Evolutionary conservation across 2,329 filamentous ascomycete genomes (phyloP).

Genomic region (Phialophora expanda): DNA sequence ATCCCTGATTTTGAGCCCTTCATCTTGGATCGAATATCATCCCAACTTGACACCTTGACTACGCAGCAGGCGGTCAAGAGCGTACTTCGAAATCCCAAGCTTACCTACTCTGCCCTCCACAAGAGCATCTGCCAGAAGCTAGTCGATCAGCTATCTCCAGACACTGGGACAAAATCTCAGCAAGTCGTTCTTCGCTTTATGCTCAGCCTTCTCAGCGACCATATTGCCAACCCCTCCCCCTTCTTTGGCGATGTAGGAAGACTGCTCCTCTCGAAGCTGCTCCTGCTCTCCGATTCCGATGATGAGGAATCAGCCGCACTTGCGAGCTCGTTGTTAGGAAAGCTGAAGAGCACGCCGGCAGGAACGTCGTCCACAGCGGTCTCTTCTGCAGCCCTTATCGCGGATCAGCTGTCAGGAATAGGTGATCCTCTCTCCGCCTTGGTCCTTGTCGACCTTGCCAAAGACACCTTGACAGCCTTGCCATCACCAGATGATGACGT

Average conservation of each 20-base stretch:
- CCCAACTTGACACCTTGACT: slow-evolving; percentile 42
- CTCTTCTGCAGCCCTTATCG: slow-evolving; percentile 32
- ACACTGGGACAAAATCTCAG: slow-evolving; percentile 29
- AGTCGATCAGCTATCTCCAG: slow-evolving; percentile 28
- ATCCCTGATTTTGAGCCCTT: slow-evolving; percentile 26
- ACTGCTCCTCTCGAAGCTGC: slow-evolving; percentile 29
- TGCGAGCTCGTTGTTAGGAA: slow-evolving; percentile 26
- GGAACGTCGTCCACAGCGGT: slow-evolving; percentile 16
- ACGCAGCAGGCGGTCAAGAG: slow-evolving; percentile 40
- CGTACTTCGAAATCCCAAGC: slow-evolving; percentile 44
- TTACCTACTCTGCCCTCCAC: slow-evolving; percentile 46
- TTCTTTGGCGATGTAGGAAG: slow-evolving; percentile 13
- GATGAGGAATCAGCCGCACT: slow-evolving; percentile 25
- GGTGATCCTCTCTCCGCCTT: slow-evolving; percentile 34
- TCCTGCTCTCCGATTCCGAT: slow-evolving; percentile 35
- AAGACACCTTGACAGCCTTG: slow-evolving; percentile 52
- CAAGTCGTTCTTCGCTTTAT: slow-evolving; percentile 24
- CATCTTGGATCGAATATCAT: slow-evolving; percentile 48
- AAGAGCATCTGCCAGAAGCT: slow-evolving; percentile 37
- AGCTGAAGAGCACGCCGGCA: slow-evolving; percentile 23
- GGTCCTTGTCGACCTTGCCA: slow-evolving; percentile 58
- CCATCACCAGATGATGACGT: background rate
- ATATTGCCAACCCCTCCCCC: background rate
- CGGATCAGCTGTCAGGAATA: slow-evolving; percentile 36
- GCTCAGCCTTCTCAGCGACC: slow-evolving; percentile 8